A percentile compares a stretch with the other conserved stretches of the same genome.
Conservation (phyloP, 2,329 filamentous ascomycete genomes). For the Colletotrichum incanum region DNA sequence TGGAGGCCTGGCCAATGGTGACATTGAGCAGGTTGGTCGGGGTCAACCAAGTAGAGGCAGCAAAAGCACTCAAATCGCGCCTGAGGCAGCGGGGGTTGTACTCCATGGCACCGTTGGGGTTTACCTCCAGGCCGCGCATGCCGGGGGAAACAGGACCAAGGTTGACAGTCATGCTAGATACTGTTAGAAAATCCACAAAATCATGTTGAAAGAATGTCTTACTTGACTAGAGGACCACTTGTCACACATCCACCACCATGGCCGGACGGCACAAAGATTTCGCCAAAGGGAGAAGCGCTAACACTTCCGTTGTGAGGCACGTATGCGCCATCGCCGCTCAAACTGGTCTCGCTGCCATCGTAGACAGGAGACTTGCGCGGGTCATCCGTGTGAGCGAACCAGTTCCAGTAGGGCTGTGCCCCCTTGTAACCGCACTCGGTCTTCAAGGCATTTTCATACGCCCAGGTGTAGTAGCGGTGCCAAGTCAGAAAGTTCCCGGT, state of each 20-base stretch:
- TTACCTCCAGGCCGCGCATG: conserved; percentile 24
- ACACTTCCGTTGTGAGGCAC: conserved; percentile 47
- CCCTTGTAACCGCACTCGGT: conserved; percentile 44
- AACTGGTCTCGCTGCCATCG: conserved; percentile 56
- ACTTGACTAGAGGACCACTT: conserved; percentile 51
- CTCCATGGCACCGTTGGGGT: conserved; percentile 24
- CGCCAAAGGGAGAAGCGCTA: conserved; percentile 43
- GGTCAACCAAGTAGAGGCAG: conserved; percentile 45
- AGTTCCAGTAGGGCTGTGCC: conserved; percentile 54
- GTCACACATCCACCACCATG: conserved; percentile 54
- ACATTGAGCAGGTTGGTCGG: conserved; percentile 47
- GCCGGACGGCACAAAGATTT: conserved; percentile 53
- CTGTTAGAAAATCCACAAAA: background rate
- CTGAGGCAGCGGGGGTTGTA: conserved; percentile 53
- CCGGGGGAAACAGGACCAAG: conserved; percentile 50
- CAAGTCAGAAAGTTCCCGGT: conserved; percentile 42
- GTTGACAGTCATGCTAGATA: conserved; percentile 46
- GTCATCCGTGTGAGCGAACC: conserved; percentile 50
- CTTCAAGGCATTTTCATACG: conserved; percentile 41
- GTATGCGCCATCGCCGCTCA: conserved; percentile 57
- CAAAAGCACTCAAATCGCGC: conserved; percentile 49
- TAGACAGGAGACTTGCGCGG: conserved; percentile 55
- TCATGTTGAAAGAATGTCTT: background rate
- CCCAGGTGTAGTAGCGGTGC: conserved; percentile 42
- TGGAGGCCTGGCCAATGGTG: conserved; percentile 44